Base-by-base conservation (phyloP, 441 rosid genomes). In the Corymbia calophylla region DNA sequence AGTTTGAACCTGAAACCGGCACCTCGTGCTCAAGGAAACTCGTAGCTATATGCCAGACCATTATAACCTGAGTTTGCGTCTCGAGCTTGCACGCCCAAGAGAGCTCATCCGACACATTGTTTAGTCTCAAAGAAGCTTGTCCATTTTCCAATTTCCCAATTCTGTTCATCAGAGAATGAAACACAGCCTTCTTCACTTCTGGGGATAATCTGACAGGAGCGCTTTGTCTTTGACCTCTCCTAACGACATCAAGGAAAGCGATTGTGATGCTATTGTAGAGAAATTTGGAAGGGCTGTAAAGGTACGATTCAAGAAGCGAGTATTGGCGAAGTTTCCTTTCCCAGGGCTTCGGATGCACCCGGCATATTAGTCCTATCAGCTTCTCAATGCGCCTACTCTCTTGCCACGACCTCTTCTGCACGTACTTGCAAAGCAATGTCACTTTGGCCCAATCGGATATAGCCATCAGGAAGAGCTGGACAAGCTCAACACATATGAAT, bases 201-300 rank as follows among this genome's bases (percentile, higher is more conserved):
- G 62, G 27, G 62, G 62, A 23, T 27, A 56, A 56, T 23, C 1
- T 23, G 23, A 56, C 62, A 27, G 62, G 62, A 56, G 62, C 1
- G 62, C 62, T 1, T 0, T 56, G 62, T 2, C 23, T 56, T 56
- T 56, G 13, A 56, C 62, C 62, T 16, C 55, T 53, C 18, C 55
- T 18, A 53, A 53, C 1, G 55, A 53, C 55, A 53, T 53, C 55
- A 7, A 53, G 16, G 55, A 53, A 2, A 53, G 6, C 18, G 55
- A 53, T 17, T 53, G 6, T 53, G 55, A 18, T 15, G 55, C 6
- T 15, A 53, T 58, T 0, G 29, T 58, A 0, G 62, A 23, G 14
- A 58, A 58, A 58, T 9, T 29, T 58, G 1, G 62, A 8, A 58
- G 62, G 13, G 29, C 9, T 3, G 0, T 4, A 0, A 58, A 9